These are phyloP conservation scores for Camelina hispida DNA, from an alignment of 345 rosid genomes.

Conservation along the genomic window DNA sequence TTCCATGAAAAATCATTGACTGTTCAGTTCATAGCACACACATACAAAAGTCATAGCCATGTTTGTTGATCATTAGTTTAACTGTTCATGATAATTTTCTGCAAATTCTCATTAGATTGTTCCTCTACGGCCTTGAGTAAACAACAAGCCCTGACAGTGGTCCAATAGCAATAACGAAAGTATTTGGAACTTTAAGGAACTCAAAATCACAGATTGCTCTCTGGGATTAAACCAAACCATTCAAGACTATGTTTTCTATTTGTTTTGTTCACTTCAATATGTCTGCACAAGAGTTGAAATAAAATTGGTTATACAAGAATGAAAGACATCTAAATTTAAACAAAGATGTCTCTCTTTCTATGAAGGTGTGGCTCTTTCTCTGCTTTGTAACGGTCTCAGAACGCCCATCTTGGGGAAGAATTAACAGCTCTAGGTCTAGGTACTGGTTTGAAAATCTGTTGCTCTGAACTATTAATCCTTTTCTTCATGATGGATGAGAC, in stretches of 20 bases:
- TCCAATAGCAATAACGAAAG: constrained; percentile 7
- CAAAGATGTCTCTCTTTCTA: constrained; percentile 36
- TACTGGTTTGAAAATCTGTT: constrained; percentile 41
- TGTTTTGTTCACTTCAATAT: constrained; percentile 40
- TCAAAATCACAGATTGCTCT: constrained; percentile 18
- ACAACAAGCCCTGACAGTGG: not conserved
- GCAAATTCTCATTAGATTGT: not conserved
- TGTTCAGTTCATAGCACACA: not conserved
- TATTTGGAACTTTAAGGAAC: constrained; percentile 9
- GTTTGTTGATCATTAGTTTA: constrained; percentile 1
- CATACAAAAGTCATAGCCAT: not conserved
- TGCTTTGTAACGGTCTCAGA: constrained; percentile 49
- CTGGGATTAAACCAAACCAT: not conserved
- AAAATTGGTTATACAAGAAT: constrained; percentile 49
- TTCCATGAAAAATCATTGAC: constrained; percentile 3
- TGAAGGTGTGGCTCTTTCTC: constrained; percentile 37
- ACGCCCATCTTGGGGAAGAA: constrained; percentile 81
- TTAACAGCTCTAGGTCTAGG: constrained; percentile 59
- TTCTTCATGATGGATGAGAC: constrained; percentile 94
- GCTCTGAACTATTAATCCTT: constrained; percentile 58
- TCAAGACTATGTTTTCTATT: constrained; percentile 25
- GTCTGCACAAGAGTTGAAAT: constrained; percentile 50
- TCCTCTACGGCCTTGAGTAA: not conserved
- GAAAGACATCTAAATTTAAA: constrained; percentile 36
- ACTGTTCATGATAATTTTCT: not conserved